Evolutionary conservation across 192 early-diverging fungal species (phyloP).

Genomic region (Mycoemilia scoparia): DNA sequence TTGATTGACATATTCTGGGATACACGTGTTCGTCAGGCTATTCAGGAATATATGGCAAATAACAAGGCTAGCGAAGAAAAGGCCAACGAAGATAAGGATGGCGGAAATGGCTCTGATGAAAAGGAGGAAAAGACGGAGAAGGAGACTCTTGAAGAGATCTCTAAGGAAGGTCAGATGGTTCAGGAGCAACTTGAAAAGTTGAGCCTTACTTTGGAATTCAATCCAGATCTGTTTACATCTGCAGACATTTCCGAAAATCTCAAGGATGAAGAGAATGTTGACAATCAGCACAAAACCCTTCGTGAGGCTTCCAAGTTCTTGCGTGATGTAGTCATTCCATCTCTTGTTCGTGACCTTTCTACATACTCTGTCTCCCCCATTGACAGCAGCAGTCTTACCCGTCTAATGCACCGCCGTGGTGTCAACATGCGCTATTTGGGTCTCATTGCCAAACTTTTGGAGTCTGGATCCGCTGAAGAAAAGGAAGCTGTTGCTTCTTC

Average conservation of each 20-base stretch:
- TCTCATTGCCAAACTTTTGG: slow-evolving; percentile 42
- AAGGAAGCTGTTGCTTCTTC: slow-evolving; percentile 5
- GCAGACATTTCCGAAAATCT: slow-evolving; percentile 20
- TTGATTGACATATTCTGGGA: slow-evolving; percentile 75
- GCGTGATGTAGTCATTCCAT: slow-evolving; percentile 41
- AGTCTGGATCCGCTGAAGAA: slow-evolving; percentile 7
- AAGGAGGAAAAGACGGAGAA: slow-evolving; percentile 3
- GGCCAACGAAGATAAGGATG: slow-evolving; percentile 3
- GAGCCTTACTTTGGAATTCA: slow-evolving; percentile 34
- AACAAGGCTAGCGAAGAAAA: slow-evolving; percentile 11
- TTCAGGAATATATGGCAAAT: slow-evolving; percentile 22
- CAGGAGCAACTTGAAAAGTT: slow-evolving; percentile 18
- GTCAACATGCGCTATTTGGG: slow-evolving; percentile 97
- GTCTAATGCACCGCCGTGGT: slow-evolving; percentile 77
- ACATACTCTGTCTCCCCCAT: slow-evolving; percentile 52
- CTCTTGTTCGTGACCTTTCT: slow-evolving; percentile 35
- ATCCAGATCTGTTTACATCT: slow-evolving; percentile 40
- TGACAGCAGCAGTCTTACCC: slow-evolving; percentile 58
- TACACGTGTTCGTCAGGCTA: slow-evolving; percentile 44
- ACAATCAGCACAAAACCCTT: slow-evolving; percentile 32
- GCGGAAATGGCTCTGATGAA: not conserved
- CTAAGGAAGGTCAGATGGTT: slow-evolving; percentile 1
- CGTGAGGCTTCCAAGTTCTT: slow-evolving; percentile 66
- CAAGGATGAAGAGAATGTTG: slow-evolving; percentile 6
- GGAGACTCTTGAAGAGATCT: not conserved